Evolutionary conservation across 768 basidiomycete species (phyloP), one percentile per base, ranked within the genome.

Genomic region (Naganishia vaughanmartiniae): DNA sequence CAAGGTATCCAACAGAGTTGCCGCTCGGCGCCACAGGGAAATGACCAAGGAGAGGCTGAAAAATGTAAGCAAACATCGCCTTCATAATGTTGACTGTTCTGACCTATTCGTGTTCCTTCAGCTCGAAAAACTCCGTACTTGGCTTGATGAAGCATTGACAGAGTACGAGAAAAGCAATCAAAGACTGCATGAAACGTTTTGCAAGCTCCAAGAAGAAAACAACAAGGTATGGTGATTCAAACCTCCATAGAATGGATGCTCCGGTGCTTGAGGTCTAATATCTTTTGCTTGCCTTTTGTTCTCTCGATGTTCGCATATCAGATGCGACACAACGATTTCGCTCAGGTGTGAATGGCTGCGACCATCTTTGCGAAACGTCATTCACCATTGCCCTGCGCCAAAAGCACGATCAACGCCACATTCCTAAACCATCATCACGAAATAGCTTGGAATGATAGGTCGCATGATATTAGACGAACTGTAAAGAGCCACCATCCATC

Each of bases 91-190:
- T 28, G 19, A 21, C 9, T 17, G 12, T 28, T 19, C 65, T 54
- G n/a, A 34, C 51, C 11, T n/a, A n/a, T 21, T 12, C 3, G 14
- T 63, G 15, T 46, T 63, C 14, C 6, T 34, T 11, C 39, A 69
- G 68, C 46, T 69, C 14, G 68, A 69, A 24, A 63, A 69, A 24
- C 45, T 57, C 12, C 51, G 54, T 14, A 26, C 39, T 21, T 69
- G 68, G 68, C 57, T 69, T 7, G 57, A 69, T 34, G 28, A 58
- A 0, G 68, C 68, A 0, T 28, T 69, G 24, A 46, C 9, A 21
- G 68, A 69, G 31, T 69, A 69, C 31, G 68, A 69, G 36, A 69
- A 69, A 46, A 48, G 42, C n/a, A 69, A 69, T 31, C 42, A 69
- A 48, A 15, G 28, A 45, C 51, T 69, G 45, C 51, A 58, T 24